Evolutionary conservation across 2,329 filamentous ascomycete genomes (phyloP).

Genomic region (Diaporthe humulicola): DNA sequence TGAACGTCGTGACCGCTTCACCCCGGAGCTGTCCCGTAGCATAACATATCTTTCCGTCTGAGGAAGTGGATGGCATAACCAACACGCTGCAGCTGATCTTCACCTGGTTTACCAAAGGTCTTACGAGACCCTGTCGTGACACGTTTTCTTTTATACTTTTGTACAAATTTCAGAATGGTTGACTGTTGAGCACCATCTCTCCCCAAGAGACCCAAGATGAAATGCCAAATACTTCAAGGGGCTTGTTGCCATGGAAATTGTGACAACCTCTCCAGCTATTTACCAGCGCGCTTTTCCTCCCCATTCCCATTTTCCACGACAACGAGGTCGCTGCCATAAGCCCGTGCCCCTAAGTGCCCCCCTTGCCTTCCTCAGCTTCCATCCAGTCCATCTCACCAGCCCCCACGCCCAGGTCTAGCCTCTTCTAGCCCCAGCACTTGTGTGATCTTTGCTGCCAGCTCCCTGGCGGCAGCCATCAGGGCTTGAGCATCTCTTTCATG

Average conservation of each 20-base stretch:
- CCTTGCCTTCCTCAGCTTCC: background rate
- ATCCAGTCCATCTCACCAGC: background rate
- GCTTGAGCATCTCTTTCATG: conserved; percentile 10
- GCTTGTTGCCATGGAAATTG: conserved; percentile 9
- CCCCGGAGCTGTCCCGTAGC: background rate
- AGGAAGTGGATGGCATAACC: background rate
- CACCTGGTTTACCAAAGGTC: background rate
- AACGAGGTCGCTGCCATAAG: background rate
- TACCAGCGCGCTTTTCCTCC: background rate
- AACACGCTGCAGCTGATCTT: no score
- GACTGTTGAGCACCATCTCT: conserved; percentile 7
- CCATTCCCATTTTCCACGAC: background rate
- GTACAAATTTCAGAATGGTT: conserved; percentile 6
- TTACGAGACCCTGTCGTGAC: background rate
- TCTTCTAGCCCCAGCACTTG: conserved; percentile 20
- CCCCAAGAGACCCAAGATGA: conserved; percentile 10
- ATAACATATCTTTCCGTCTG: background rate
- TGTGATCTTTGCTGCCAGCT: conserved; percentile 22
- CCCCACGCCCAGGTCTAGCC: conserved; percentile 11
- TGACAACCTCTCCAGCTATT: conserved; percentile 26
- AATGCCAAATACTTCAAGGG: conserved; percentile 3
- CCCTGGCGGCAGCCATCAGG: conserved; percentile 10
- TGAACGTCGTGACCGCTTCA: background rate
- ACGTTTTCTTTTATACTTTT: conserved; percentile 16
- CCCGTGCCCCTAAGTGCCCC: background rate